Base-by-base conservation (phyloP, 2,329 filamentous ascomycete genomes). In the Neofusicoccum cordaticola region DNA sequence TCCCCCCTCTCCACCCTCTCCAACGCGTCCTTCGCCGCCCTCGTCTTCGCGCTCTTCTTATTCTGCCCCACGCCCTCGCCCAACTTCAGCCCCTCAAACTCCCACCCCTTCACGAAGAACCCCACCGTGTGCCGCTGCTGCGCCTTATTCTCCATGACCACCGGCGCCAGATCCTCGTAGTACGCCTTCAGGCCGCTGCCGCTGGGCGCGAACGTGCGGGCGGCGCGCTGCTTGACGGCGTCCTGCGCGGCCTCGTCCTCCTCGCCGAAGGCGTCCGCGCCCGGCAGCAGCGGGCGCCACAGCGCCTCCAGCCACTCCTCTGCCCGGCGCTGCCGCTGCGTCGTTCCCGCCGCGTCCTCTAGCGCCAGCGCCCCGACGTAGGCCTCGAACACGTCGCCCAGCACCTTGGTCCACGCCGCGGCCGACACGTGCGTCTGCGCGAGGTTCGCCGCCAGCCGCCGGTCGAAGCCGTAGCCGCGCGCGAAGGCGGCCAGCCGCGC, bases 361-460 rank as follows among this genome's bases (percentile, higher is more conserved):
- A 53, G 37, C 7, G 96, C 84, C 5, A 93, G 78, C 2, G 90
- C 93, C 8, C 90, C 93, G 15, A 96, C 86, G 70, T 96, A 97
- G 0, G 94, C 90, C 75, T 98, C 94, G 71, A 97, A 96, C 17
- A 97, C 84, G 73, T 98, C 94, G 8, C 89, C 93, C 64, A 90
- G 83, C 9, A 92, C 87, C 76, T 97, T 97, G 13, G 81, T 84
- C 72, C 61, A 78, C 11, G 62, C 37, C 63, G 13, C 73, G 72
- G 27, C 13, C n/a, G 17, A 6, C 7, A 58, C 12, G 39, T 17
- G 27, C 27, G 27, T 7, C 27, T 31, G 27, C 27, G 27, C 27
- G 4, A 31, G 27, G 6, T 31, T 31, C 27, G 27, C 6, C 1
- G 27, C 12, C 9, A 60, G 41, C 37, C 83, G 85, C 69, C 85